A percentile compares a stretch with the other conserved stretches of the same genome.
These are phyloP conservation scores for Clavulina sp. DNA, from an alignment of 768 basidiomycete species.

Conservation along the genomic window DNA sequence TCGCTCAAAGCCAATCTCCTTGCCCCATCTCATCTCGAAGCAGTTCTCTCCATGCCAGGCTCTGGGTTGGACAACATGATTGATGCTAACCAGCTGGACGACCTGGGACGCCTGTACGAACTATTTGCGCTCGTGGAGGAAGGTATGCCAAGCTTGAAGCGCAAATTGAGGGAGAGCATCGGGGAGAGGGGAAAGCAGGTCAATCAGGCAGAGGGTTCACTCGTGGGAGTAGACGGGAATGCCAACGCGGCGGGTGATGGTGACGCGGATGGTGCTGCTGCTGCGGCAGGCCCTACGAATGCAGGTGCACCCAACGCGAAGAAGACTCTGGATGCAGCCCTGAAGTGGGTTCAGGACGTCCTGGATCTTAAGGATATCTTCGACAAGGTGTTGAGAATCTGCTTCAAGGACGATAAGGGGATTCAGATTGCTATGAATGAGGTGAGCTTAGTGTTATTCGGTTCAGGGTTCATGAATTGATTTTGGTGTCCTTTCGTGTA, in stretches of 20 bases:
- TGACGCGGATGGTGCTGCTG: slow-evolving; percentile 24
- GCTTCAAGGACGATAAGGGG: slow-evolving; percentile 56
- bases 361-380: slow-evolving; percentile 85
- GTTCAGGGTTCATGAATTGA: background rate
- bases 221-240: slow-evolving; percentile 20
- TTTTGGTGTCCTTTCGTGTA: slow-evolving; percentile 18
- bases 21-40: slow-evolving; percentile 53
- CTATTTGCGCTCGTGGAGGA: slow-evolving; percentile 50
- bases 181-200: slow-evolving; percentile 58
- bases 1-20: slow-evolving; percentile 69
- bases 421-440: slow-evolving; percentile 72
- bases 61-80: slow-evolving; percentile 83
- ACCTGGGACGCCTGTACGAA: slow-evolving; percentile 61
- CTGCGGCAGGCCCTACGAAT: slow-evolving; percentile 16
- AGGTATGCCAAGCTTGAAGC: slow-evolving; percentile 48
- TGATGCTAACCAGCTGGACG: slow-evolving; percentile 56
- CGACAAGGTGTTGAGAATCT: slow-evolving; percentile 50
- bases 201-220: slow-evolving; percentile 39
- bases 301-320: slow-evolving; percentile 19
- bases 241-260: slow-evolving; percentile 17
- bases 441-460: slow-evolving; percentile 31
- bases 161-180: slow-evolving; percentile 54
- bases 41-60: slow-evolving; percentile 57
- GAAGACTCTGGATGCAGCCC: slow-evolving; percentile 41
- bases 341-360: slow-evolving; percentile 88